phyloP scores from a whole-genome alignment of 306 rosid species.

The Corylus americana region DNA sequence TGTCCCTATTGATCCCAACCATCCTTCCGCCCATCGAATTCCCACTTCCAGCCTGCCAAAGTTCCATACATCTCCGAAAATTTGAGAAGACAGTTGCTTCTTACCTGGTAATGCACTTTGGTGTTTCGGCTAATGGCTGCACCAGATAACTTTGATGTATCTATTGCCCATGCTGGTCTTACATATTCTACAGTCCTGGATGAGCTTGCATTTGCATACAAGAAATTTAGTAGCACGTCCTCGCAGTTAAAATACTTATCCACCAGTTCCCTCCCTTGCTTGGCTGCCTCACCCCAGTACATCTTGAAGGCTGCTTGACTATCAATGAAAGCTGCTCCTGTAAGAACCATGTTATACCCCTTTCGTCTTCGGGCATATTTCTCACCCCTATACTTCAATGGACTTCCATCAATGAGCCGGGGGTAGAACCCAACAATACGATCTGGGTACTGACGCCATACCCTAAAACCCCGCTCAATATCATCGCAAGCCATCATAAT shows the following conservation, averaged over 20 bases:
- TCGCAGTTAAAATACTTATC: conserved; percentile 80
- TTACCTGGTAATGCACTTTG: conserved; percentile 55
- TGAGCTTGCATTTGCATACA: conserved; percentile 89
- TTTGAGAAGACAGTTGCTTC: conserved; percentile 71
- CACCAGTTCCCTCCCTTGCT: conserved; percentile 73
- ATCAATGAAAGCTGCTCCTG: conserved; percentile 95
- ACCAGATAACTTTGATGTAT: conserved; percentile 91
- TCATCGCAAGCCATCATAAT: conserved; percentile 99
- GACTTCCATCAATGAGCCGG: conserved; percentile 73
- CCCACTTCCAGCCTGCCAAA: conserved; percentile 65
- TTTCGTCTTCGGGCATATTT: conserved; percentile 67
- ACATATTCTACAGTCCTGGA: conserved; percentile 85
- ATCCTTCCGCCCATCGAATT: conserved; percentile 72
- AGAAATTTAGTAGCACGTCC: conserved; percentile 79
- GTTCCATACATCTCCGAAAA: conserved; percentile 77
- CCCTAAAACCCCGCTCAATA: conserved; percentile 83
- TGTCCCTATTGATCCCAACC: conserved; percentile 89
- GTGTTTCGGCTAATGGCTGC: conserved; percentile 92
- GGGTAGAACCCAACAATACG: conserved; percentile 96
- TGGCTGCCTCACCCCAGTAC: conserved; percentile 80
- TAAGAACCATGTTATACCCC: conserved; percentile 96
- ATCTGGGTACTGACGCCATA: conserved; percentile 91
- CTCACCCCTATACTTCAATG: conserved; percentile 72
- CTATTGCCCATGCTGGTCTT: conserved; percentile 95
- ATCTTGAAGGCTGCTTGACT: conserved; percentile 67